Base-by-base conservation (phyloP, 306 rosid genomes). In the Medicago arabica region DNA sequence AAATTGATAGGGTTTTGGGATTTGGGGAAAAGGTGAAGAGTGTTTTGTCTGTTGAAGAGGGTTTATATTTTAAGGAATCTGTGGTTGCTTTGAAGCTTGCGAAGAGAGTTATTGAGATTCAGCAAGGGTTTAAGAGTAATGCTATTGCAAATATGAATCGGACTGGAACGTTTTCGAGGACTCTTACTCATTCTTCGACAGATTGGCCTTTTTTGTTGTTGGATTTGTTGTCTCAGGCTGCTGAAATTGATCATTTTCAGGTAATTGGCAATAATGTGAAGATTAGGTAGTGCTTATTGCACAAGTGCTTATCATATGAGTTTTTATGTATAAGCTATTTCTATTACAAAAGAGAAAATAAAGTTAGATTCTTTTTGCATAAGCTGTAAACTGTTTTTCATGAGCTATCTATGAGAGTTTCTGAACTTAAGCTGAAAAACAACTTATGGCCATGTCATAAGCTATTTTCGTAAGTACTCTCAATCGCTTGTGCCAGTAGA, bases 181-280 rank as follows among this genome's bases (percentile, higher is more conserved):
- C 92, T 31, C 80, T 96, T 69, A 88, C 96, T 0, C 89, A 88
- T 87, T 88, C 88, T 0, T 87, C 82, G 51, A 90, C 99, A 10
- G 96, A 96, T 69, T 96, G 99, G 99, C 98, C 99, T 50, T 89
- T 87, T 71, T 85, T 96, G 84, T 70, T 96, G 84, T 25, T 96
- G 81, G 99, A 96, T 76, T 74, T 92, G 85, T 64, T 96, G 73
- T 96, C 99, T 19, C 89, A 92, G 51, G 96, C 96, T 55, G 98
- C 98, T 63, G 98, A 96, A 85, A 77, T 89, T 19, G 90, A 85
- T 82, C 90, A 90, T 90, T 96, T 96, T 73, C 99, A 90, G 97
- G 99, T 95, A 80, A n/a, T n/a, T 62, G 23, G 12, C 14, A 60
- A 6, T 58, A 58, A 23, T 5, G 38, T 23, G 9, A 57, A 10